Base-by-base conservation (phyloP, 2,329 filamentous ascomycete genomes). In the Fusarium fracticaudum region DNA sequence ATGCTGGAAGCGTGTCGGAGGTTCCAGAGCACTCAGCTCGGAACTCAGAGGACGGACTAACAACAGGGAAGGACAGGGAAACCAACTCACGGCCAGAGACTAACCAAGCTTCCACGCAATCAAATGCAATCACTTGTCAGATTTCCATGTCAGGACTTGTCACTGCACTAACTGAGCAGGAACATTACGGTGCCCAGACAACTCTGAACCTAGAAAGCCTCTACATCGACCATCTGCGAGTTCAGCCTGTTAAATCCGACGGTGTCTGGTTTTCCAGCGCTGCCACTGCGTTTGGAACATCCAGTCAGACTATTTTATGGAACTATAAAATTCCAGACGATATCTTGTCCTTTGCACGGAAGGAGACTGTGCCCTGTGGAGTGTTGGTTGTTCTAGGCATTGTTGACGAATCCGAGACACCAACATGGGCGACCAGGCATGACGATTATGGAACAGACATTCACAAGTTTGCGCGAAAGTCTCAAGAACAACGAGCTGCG, bases 201-300 rank as follows among this genome's bases (percentile, higher is more conserved):
- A 77, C 73, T 14, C 24, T 72, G 9, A 53, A 77, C n/a, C 75
- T 80, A 14, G 82, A 84, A 58, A 82, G 79, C 50, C 81, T 88
- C 1, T 84, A 84, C 71, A 85, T 87, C 58, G 85, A 88, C 11
- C 87, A 88, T 72, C 77, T 89, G 13, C 83, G 84, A 11, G 69
- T 84, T 41, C 81, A 79, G 41, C 51, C 73, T 15, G 76, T 64
- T 29, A 80, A 74, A 35, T 82, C 80, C 2, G 80, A 82, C 37
- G 87, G 88, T 14, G 79, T 85, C 15, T 91, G 89, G 89, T 91
- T 91, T 71, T 87, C 88, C 35, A 87, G 85, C 67, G 86, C 85
- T 4, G 85, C 85, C 2, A 91, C 89, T 2, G 89, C 89, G 1
- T 86, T 87, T 66, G 86, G 87, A 26, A 88, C 87, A 3, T 84